Evolutionary conservation across 2,329 filamentous ascomycete genomes (phyloP).

Genomic region (Pseudopithomyces chartarum): DNA sequence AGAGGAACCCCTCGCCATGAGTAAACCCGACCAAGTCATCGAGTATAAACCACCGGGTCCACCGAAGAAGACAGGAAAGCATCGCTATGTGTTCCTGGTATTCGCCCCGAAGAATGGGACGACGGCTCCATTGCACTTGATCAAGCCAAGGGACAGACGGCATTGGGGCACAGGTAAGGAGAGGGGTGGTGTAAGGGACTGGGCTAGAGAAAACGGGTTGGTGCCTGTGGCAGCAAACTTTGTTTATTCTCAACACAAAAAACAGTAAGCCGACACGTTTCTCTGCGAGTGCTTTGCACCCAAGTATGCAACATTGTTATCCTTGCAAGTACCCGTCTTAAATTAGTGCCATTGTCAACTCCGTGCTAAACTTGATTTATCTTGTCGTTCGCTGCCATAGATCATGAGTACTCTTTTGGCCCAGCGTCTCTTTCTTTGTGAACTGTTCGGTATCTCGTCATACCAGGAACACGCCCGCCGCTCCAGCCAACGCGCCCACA

Average conservation of each 20-base stretch:
- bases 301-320: no score
- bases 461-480: constrained; percentile 14
- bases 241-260: constrained; percentile 54
- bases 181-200: constrained; percentile 57
- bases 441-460: not conserved
- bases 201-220: constrained; percentile 56
- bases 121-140: constrained; percentile 48
- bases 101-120: constrained; percentile 54
- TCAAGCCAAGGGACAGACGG: constrained; percentile 54
- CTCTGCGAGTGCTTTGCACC: not conserved
- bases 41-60: constrained; percentile 60
- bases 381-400: no score
- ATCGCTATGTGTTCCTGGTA: constrained; percentile 62
- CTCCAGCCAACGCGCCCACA: constrained; percentile 14
- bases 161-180: constrained; percentile 61
- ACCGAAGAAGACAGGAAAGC: constrained; percentile 60
- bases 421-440: no score
- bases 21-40: constrained; percentile 47
- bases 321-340: no score
- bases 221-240: constrained; percentile 54
- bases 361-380: no score
- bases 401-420: not conserved
- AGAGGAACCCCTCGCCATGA: constrained; percentile 13
- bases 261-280: constrained; percentile 46
- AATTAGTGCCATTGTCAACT: no score